Percentiles rank a stretch among this genome's conserved stretches.
Evolutionary conservation across 1,284 basidiomycete species (phyloP).

Genomic region (Cerrena zonata): DNA sequence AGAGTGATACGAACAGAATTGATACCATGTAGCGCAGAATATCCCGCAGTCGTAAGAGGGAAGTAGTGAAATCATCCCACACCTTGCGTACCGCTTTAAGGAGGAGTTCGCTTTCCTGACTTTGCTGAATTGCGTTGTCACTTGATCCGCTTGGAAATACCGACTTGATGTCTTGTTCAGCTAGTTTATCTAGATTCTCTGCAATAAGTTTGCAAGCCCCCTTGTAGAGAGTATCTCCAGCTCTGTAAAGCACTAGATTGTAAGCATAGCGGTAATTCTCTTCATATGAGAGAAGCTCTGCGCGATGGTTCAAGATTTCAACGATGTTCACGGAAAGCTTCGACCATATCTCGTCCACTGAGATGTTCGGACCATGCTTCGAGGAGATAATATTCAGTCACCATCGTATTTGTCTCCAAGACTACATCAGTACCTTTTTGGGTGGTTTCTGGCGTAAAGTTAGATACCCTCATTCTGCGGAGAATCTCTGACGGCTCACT

Average conservation of each 20-base stretch:
- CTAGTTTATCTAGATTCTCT: conserved; percentile 80
- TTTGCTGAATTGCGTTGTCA: conserved; percentile 55
- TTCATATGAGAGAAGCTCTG: conserved; percentile 89
- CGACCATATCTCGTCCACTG: conserved; percentile 69
- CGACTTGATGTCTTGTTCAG: conserved; percentile 74
- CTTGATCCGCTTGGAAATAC: conserved; percentile 65
- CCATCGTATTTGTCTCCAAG: background rate
- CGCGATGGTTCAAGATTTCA: conserved; percentile 95
- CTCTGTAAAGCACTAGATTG: conserved; percentile 86
- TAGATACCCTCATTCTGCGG: conserved; percentile 3
- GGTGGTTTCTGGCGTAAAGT: conserved; percentile 43
- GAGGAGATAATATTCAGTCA: background rate
- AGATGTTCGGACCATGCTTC: conserved; percentile 65
- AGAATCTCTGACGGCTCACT: conserved; percentile 29
- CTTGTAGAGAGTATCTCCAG: conserved; percentile 84
- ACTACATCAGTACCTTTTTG: conserved; percentile 37
- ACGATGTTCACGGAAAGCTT: conserved; percentile 78
- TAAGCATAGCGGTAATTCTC: conserved; percentile 94
- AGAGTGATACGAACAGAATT: background rate
- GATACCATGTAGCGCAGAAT: conserved; percentile 92
- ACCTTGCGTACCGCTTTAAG: conserved; percentile 79
- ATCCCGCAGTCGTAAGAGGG: conserved; percentile 85
- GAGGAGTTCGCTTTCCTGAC: conserved; percentile 77
- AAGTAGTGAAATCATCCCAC: conserved; percentile 92
- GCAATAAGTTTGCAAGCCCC: conserved; percentile 78